Evolutionary conservation across 306 rosid species (phyloP).

Genomic region (Cucurbita argyrosperma): DNA sequence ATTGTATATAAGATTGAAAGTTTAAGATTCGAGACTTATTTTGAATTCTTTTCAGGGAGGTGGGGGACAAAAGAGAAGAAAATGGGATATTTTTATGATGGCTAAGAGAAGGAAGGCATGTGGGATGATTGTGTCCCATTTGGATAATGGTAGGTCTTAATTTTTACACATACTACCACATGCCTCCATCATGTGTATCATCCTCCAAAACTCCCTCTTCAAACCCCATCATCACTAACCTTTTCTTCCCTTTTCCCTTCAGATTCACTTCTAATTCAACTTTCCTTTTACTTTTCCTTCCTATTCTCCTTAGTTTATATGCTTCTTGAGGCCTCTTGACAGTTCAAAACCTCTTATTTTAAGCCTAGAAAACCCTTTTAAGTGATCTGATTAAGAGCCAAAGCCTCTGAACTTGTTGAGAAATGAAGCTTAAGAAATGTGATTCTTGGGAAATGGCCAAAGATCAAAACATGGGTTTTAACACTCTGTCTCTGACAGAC

Average conservation of each 20-base stretch:
- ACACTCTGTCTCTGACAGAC: constrained; percentile 2
- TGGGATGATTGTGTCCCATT: constrained; percentile 3
- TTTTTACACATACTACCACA: background rate
- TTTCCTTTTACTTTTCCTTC: background rate
- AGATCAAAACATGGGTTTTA: background rate
- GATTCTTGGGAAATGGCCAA: background rate
- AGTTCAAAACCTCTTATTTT: background rate
- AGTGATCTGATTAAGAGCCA: background rate
- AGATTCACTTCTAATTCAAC: background rate
- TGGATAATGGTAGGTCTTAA: background rate
- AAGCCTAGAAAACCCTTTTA: background rate
- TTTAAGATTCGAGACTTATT: background rate
- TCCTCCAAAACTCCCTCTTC: background rate
- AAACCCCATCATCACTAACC: background rate
- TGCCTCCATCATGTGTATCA: background rate
- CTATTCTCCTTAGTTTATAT: background rate
- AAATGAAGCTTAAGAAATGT: background rate
- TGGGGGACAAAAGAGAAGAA: background rate
- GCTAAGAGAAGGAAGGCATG: background rate
- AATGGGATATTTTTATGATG: background rate
- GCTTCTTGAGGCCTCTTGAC: background rate
- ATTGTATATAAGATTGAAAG: no score
- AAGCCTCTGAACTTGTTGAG: background rate
- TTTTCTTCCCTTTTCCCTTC: background rate
- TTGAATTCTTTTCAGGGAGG: background rate